These are phyloP conservation scores for Trichoderma asperellum DNA, from an alignment of 2,329 filamentous ascomycete genomes.

Conservation along the genomic window DNA sequence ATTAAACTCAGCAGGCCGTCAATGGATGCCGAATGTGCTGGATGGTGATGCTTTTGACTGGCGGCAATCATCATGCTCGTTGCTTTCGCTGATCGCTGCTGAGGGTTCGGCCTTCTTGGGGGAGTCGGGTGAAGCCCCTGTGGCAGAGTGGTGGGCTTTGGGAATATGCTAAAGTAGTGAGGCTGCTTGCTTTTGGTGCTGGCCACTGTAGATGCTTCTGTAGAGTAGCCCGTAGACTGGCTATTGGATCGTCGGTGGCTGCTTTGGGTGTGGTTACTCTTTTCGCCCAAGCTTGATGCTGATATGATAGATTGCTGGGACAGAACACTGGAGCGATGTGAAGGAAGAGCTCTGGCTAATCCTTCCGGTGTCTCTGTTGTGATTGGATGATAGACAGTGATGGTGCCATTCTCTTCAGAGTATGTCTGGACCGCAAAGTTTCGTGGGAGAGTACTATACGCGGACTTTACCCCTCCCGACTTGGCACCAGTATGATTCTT, in stretches of 20 bases:
- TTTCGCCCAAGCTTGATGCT: not conserved
- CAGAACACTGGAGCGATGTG: slow-evolving; percentile 4
- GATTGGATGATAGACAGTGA: slow-evolving; percentile 40
- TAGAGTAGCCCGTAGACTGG: slow-evolving; percentile 8
- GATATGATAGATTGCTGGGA: slow-evolving; percentile 4
- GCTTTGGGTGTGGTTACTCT: not conserved
- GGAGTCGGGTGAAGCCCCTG: slow-evolving; percentile 7
- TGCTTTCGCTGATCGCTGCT: slow-evolving; percentile 15
- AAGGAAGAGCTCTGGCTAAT: not conserved
- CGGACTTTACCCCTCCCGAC: not conserved
- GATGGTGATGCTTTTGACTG: slow-evolving; percentile 20
- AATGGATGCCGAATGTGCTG: slow-evolving; percentile 32
- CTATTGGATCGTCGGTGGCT: not conserved
- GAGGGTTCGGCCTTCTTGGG: not conserved
- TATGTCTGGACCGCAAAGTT: slow-evolving; percentile 37
- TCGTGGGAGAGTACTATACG: slow-evolving; percentile 14
- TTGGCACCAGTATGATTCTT: slow-evolving; percentile 21
- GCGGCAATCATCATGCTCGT: slow-evolving; percentile 36
- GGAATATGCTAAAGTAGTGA: slow-evolving; percentile 35
- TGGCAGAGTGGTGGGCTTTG: slow-evolving; percentile 34
- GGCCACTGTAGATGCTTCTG: slow-evolving; percentile 28
- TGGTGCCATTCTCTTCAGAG: slow-evolving; percentile 43
- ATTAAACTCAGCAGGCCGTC: slow-evolving; percentile 32
- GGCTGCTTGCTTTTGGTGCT: slow-evolving; percentile 30
- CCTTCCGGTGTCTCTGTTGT: not conserved